Percentiles rank a stretch among this genome's conserved stretches.
Evolutionary conservation across 805 yeast species (phyloP).

Genomic region (Candida corydali): DNA sequence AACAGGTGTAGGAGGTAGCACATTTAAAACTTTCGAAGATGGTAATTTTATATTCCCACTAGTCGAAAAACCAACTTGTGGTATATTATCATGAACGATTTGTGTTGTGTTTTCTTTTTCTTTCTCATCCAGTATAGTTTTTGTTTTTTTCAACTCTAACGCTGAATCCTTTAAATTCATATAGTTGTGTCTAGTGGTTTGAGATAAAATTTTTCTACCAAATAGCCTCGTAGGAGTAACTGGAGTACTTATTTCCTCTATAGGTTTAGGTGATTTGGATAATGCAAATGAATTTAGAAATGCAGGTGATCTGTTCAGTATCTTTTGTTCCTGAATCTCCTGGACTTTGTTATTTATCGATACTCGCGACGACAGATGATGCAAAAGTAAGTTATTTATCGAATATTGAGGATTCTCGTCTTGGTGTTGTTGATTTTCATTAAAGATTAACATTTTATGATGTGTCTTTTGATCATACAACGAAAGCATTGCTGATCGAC

Average conservation of each 20-base stretch:
- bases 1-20: constrained; percentile 67
- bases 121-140: constrained; percentile 2
- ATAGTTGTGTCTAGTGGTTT: constrained; percentile 27
- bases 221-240: constrained; percentile 5
- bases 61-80: constrained; percentile 39
- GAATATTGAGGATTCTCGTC: constrained; percentile 38
- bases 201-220: constrained; percentile 8
- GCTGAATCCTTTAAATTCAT: constrained; percentile 39
- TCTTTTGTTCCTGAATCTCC: constrained; percentile 16
- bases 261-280: background rate
- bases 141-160: constrained; percentile 30
- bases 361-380: constrained; percentile 33
- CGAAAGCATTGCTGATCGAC: constrained; percentile 44
- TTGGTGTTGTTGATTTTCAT: constrained; percentile 14
- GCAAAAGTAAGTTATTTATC: constrained; percentile 32
- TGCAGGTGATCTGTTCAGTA: constrained; percentile 6
- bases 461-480: constrained; percentile 35
- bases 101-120: constrained; percentile 1
- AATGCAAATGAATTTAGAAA: background rate
- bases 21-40: constrained; percentile 36
- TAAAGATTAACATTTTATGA: constrained; percentile 32
- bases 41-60: constrained; percentile 52
- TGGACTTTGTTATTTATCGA: constrained; percentile 27
- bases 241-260: constrained; percentile 3
- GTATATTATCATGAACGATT: background rate